These are phyloP conservation scores for Pythium pyrilobum DNA, from an alignment of 352 stramenopile species.

Conservation along the genomic window DNA sequence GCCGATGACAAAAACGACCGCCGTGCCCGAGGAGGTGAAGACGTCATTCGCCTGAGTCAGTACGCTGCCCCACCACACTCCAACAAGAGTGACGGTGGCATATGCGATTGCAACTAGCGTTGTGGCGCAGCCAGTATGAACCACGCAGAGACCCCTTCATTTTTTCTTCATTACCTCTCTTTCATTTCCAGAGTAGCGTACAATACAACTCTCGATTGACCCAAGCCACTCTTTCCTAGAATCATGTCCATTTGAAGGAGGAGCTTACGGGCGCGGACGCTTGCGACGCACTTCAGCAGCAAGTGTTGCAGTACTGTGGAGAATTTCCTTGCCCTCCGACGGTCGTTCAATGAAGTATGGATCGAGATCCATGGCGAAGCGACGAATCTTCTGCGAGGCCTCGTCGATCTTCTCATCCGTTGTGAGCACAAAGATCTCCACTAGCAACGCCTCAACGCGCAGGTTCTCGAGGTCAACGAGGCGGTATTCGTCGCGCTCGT, in stretches of 20 bases:
- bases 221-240: background rate
- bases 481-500: conserved; percentile 81
- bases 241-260: background rate
- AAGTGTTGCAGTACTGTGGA: conserved; percentile 75
- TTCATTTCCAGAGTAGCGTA: too few relatives aligned
- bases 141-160: background rate
- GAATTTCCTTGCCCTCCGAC: conserved; percentile 80
- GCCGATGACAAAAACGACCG: background rate
- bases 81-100: conserved; percentile 4
- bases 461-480: conserved; percentile 80
- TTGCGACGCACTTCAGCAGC: conserved; percentile 76
- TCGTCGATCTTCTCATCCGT: conserved; percentile 86
- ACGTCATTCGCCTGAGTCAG: conserved; percentile 44
- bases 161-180: background rate
- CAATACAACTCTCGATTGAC: too few relatives aligned
- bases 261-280: conserved; percentile 44
- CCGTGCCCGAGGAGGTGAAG: too few relatives aligned
- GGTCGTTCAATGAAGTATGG: conserved; percentile 83
- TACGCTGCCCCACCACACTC: conserved; percentile 17
- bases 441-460: conserved; percentile 73
- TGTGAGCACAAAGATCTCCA: conserved; percentile 82
- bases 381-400: conserved; percentile 72
- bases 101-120: conserved; percentile 16
- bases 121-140: background rate
- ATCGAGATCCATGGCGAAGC: conserved; percentile 75